These are phyloP conservation scores for Sporothrix dimorphospora DNA, from an alignment of 2,329 filamentous ascomycete species.

Conservation along the genomic window DNA sequence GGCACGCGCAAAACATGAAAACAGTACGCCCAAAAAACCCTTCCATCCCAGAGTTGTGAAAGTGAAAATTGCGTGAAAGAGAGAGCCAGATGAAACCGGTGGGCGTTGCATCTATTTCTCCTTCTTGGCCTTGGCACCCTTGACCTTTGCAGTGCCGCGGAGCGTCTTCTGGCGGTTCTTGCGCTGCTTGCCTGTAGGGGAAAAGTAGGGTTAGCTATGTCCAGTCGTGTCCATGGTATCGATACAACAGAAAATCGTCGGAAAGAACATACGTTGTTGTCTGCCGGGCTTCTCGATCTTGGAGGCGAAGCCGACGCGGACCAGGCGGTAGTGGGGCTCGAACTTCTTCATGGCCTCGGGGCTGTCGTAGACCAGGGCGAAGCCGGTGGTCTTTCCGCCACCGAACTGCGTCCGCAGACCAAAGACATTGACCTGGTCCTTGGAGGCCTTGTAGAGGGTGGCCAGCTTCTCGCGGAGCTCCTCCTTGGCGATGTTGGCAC, in stretches of 20 bases:
- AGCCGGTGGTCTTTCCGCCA: conserved; percentile 99
- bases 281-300: conserved; percentile 98
- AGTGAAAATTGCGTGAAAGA: conserved; percentile 31
- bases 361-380: conserved; percentile 98
- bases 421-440: conserved; percentile 97
- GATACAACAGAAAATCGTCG: too few relatives aligned
- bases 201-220: background rate
- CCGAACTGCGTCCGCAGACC: conserved; percentile 98
- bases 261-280: conserved; percentile 97
- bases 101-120: conserved; percentile 68
- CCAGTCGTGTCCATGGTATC: too few relatives aligned
- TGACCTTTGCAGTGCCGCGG: conserved; percentile 96
- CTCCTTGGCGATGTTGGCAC: conserved; percentile 98
- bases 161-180: conserved; percentile 99
- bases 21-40: conserved; percentile 24
- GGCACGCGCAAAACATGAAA: conserved; percentile 16
- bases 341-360: conserved; percentile 99
- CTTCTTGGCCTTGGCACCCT: conserved; percentile 95
- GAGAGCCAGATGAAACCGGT: background rate
- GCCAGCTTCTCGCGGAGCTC: conserved; percentile 95
- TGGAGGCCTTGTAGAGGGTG: conserved; percentile 95
- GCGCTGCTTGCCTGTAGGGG: conserved; percentile 92
- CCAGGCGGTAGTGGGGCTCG: conserved; percentile 96
- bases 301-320: conserved; percentile 86
- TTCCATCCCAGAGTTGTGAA: conserved; percentile 17